phyloP scores from a whole-genome alignment of 2,329 filamentous ascomycete species.

The Nigrospora sphaerica region DNA sequence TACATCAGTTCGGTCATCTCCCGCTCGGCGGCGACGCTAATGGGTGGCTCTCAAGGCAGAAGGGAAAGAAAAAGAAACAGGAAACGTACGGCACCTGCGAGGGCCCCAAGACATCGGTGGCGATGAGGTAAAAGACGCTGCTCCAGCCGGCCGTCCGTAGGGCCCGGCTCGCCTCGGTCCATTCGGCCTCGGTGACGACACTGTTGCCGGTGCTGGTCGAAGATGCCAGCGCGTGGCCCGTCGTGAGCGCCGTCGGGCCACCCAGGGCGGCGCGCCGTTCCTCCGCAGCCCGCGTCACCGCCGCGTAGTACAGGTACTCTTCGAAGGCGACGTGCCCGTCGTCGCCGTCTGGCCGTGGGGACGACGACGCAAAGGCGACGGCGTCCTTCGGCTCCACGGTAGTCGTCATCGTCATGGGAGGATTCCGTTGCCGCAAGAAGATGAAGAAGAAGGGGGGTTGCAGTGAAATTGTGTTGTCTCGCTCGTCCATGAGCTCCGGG shows the following conservation, averaged over 20 bases:
- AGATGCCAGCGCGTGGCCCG: not conserved
- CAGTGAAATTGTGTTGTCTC: too few relatives aligned
- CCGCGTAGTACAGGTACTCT: conserved; percentile 14
- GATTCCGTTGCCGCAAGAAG: too few relatives aligned
- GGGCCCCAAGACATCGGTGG: conserved; percentile 39
- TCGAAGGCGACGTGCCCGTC: conserved; percentile 7
- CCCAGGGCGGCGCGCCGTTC: conserved; percentile 2
- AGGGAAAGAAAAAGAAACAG: not conserved
- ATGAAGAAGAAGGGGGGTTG: too few relatives aligned
- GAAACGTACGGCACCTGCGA: conserved; percentile 25
- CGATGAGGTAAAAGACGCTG: conserved; percentile 40
- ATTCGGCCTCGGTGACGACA: conserved; percentile 32
- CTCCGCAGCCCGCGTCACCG: conserved; percentile 13
- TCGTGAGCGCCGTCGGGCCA: not conserved
- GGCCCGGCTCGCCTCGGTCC: conserved; percentile 37
- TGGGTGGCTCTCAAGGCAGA: too few relatives aligned
- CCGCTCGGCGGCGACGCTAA: too few relatives aligned
- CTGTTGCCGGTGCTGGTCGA: not conserved
- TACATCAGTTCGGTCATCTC: not conserved
- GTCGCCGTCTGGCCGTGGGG: not conserved
- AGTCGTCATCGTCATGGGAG: not conserved
- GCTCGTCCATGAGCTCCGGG: too few relatives aligned
- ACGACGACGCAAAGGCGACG: not conserved
- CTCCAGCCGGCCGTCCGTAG: conserved; percentile 37
- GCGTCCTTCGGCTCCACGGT: not conserved